Conservation (phyloP, 805 yeast genomes). For the Yarrowia deformans region DNA sequence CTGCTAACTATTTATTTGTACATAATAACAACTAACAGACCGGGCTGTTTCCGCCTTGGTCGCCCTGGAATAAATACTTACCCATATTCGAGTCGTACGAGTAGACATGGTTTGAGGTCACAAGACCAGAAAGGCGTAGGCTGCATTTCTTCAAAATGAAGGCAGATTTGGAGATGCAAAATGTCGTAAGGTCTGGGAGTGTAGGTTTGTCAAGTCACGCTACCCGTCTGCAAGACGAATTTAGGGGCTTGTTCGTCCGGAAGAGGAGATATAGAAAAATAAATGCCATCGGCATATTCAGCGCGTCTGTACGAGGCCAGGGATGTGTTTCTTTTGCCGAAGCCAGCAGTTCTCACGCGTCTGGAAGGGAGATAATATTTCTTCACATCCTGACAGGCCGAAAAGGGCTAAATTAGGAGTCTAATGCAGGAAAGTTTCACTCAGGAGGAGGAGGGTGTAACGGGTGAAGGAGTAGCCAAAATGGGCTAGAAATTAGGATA, state of each 20-base stretch:
- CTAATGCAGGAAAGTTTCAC: neutral
- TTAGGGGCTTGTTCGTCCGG: neutral
- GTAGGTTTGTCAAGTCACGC: neutral
- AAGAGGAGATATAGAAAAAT: neutral
- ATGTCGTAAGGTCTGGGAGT: neutral
- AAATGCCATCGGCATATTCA: neutral
- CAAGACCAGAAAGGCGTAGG: neutral
- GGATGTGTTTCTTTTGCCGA: neutral
- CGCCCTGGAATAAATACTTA: constrained; percentile 20
- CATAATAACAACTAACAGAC: constrained; percentile 33
- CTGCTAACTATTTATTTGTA: constrained; percentile 36
- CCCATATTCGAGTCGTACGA: neutral
- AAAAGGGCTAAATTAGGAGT: neutral
- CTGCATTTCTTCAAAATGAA: neutral
- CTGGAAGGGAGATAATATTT: neutral
- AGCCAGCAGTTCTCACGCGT: neutral
- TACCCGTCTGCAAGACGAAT: neutral
- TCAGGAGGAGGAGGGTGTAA: too few species aligned
- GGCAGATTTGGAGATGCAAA: neutral
- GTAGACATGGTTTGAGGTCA: neutral
- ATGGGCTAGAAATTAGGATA: too few species aligned
- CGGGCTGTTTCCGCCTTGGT: neutral
- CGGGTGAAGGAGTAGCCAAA: too few species aligned
- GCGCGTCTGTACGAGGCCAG: neutral
- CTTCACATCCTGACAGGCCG: neutral